A percentile compares a stretch with the other conserved stretches of the same genome.
Conservation (phyloP, 805 yeast species). For the Jamesozyma jinghongensis region DNA sequence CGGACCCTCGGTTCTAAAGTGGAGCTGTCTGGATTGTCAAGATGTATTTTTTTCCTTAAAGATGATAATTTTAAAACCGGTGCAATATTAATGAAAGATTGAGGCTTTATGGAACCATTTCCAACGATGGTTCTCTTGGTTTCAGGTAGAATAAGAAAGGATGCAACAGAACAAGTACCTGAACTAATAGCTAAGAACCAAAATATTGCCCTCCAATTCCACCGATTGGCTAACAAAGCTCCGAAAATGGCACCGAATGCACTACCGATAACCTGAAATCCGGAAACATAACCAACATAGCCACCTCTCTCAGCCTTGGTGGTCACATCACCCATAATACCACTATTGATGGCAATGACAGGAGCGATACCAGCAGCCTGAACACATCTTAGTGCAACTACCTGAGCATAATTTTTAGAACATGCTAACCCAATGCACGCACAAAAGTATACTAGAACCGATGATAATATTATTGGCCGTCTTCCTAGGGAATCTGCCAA, state of each 20-base stretch:
- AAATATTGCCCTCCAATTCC: conserved; percentile 71
- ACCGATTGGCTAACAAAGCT: conserved; percentile 34
- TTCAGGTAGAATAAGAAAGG: conserved; percentile 51
- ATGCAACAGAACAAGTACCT: conserved; percentile 34
- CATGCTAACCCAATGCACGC: conserved; percentile 62
- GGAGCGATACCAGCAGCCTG: conserved; percentile 77
- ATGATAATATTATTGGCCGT: conserved; percentile 52
- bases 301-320: conserved; percentile 60
- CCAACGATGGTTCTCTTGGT: conserved; percentile 67
- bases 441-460: conserved; percentile 46
- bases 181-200: conserved; percentile 66
- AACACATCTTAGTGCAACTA: conserved; percentile 61
- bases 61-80: conserved; percentile 33
- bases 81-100: conserved; percentile 33
- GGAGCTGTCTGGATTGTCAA: conserved; percentile 27
- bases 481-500: conserved; percentile 67
- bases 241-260: conserved; percentile 73
- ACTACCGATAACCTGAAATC: conserved; percentile 60
- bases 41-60: conserved; percentile 17
- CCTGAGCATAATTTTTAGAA: conserved; percentile 45
- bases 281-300: conserved; percentile 54
- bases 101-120: conserved; percentile 57
- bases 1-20: conserved; percentile 21
- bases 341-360: conserved; percentile 58
- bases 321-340: conserved; percentile 67